A percentile compares a stretch with the other conserved stretches of the same genome.
phyloP scores from a whole-genome alignment of 352 stramenopile genomes.

The Globisporangium lucens region DNA sequence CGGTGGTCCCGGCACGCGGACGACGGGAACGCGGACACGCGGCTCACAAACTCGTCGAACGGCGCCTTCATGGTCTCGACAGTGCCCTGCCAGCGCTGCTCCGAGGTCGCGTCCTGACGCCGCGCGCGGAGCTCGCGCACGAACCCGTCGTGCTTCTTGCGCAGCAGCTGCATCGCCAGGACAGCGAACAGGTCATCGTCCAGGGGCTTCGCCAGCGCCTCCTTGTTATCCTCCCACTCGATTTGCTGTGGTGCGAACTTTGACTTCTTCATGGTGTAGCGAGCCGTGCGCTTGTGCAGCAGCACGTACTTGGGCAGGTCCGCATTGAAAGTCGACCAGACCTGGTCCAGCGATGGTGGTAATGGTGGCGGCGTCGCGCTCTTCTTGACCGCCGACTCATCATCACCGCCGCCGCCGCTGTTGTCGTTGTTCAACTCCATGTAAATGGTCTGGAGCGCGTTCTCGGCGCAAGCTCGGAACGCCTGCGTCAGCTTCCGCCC shows the following conservation, averaged over 20 bases:
- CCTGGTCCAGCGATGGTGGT: constrained; percentile 24
- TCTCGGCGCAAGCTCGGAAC: constrained; percentile 31
- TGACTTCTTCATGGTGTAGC: constrained; percentile 31
- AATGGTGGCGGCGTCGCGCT: neutral
- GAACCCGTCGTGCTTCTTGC: constrained; percentile 52
- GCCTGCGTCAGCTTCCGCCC: constrained; percentile 24
- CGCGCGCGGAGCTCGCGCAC: constrained; percentile 37
- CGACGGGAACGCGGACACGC: constrained; percentile 20
- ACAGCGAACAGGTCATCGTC: constrained; percentile 20
- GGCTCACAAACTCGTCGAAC: constrained; percentile 28
- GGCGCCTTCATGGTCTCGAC: constrained; percentile 27
- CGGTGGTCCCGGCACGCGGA: constrained; percentile 34
- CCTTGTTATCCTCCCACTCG: constrained; percentile 33
- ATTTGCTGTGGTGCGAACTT: constrained; percentile 1
- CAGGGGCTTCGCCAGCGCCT: constrained; percentile 24
- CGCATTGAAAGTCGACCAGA: constrained; percentile 45
- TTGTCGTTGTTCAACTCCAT: constrained; percentile 12
- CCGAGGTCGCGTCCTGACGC: constrained; percentile 29
- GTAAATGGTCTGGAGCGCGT: constrained; percentile 31
- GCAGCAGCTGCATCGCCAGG: constrained; percentile 43
- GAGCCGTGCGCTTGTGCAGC: constrained; percentile 52
- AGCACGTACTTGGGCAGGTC: constrained; percentile 57
- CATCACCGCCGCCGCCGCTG: neutral
- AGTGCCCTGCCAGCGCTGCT: constrained; percentile 39
- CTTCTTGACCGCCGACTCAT: neutral